Conservation (phyloP, 2,329 filamentous ascomycete genomes). For the Plectosphaerella sp. region DNA sequence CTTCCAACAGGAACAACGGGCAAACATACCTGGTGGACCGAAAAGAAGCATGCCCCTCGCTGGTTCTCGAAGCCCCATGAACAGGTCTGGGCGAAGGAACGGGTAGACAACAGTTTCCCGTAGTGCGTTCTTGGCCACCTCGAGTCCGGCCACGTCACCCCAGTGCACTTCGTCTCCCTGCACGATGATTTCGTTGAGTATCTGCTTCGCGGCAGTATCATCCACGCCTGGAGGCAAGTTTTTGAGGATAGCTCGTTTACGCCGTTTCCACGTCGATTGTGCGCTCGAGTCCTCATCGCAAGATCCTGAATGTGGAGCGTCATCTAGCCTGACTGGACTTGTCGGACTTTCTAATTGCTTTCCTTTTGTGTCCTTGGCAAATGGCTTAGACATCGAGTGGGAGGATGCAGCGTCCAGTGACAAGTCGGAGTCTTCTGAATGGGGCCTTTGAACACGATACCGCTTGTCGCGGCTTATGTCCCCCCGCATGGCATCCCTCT, state of each 20-base stretch:
- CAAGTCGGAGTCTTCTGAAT: too few relatives aligned
- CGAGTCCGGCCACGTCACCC: slow-evolving; percentile 87
- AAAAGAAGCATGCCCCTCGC: slow-evolving; percentile 94
- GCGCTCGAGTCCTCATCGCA: slow-evolving; percentile 25
- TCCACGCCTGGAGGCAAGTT: slow-evolving; percentile 80
- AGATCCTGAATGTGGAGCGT: too few relatives aligned
- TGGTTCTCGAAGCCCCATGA: slow-evolving; percentile 91
- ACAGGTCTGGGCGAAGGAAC: slow-evolving; percentile 89
- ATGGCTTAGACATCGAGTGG: too few relatives aligned
- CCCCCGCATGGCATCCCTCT: too few relatives aligned
- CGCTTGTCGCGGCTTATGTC: too few relatives aligned
- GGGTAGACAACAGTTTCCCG: slow-evolving; percentile 97
- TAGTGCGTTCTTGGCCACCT: slow-evolving; percentile 83
- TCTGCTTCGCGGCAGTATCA: slow-evolving; percentile 77
- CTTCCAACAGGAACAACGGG: too few relatives aligned
- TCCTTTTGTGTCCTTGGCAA: slow-evolving; percentile 6
- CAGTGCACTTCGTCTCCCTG: slow-evolving; percentile 93
- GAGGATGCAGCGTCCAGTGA: too few relatives aligned
- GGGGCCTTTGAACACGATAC: too few relatives aligned
- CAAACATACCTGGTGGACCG: slow-evolving; percentile 50
- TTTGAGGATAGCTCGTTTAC: slow-evolving; percentile 64
- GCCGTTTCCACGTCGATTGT: slow-evolving; percentile 54
- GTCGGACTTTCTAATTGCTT: slow-evolving; percentile 13
- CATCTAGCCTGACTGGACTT: too few relatives aligned
- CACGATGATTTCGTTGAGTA: slow-evolving; percentile 93